Conservation (phyloP, 495 filamentous ascomycete species). For the Podospora australis region DNA sequence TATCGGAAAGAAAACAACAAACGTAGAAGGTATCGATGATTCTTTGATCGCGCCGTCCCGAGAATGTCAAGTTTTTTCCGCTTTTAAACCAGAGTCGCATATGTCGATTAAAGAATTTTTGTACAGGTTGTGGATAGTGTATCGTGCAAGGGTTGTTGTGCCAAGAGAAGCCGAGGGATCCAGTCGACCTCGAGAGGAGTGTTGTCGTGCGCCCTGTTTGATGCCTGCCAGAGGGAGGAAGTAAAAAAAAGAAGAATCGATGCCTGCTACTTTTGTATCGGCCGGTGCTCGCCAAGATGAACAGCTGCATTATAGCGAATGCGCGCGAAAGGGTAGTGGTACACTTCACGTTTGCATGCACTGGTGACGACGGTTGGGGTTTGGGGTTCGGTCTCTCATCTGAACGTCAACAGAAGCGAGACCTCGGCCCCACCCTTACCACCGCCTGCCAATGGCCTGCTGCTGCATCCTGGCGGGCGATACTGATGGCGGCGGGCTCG, state of each 20-base stretch:
- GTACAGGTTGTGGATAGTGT: slow-evolving; percentile 25
- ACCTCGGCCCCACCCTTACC: slow-evolving; percentile 35
- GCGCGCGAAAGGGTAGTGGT: slow-evolving; percentile 19
- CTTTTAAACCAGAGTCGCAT: slow-evolving; percentile 19
- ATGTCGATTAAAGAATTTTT: slow-evolving; percentile 32
- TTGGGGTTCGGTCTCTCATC: slow-evolving; percentile 18
- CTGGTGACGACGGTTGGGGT: slow-evolving; percentile 26
- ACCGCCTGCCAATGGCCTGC: slow-evolving; percentile 43
- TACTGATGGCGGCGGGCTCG: slow-evolving; percentile 86
- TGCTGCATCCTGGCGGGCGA: slow-evolving; percentile 76
- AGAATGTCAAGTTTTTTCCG: slow-evolving; percentile 27
- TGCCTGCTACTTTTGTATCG: slow-evolving; percentile 25
- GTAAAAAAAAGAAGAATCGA: slow-evolving; percentile 27
- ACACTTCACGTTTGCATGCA: slow-evolving; percentile 21
- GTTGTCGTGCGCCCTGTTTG: slow-evolving; percentile 10
- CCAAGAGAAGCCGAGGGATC: slow-evolving; percentile 20
- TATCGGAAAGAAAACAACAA: slow-evolving; percentile 20
- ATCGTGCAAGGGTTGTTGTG: slow-evolving; percentile 8
- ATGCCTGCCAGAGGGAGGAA: slow-evolving; percentile 24
- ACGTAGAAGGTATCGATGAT: slow-evolving; percentile 31
- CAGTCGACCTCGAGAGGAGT: too few species aligned
- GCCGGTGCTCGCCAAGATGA: slow-evolving; percentile 37
- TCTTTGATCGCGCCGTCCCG: slow-evolving; percentile 32
- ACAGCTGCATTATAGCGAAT: slow-evolving; percentile 25
- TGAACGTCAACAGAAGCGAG: slow-evolving; percentile 29